Percentiles rank a stretch among this genome's conserved stretches.
Conservation (phyloP, 768 basidiomycete genomes). For the Harrya chromipes region DNA sequence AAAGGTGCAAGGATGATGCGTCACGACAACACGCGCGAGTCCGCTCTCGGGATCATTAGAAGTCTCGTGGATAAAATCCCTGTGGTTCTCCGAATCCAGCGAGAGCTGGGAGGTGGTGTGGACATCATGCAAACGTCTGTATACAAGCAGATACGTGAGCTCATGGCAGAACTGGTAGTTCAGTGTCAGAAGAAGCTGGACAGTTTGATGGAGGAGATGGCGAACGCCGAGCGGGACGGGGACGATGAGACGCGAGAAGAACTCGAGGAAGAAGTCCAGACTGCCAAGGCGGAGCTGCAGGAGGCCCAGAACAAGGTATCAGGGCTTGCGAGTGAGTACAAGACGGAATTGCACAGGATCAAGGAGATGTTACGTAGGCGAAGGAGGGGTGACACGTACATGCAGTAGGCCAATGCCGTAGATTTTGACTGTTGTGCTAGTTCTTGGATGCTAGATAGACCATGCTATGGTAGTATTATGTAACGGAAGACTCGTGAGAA, state of each 20-base stretch:
- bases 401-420: background rate
- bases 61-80: constrained; percentile 38
- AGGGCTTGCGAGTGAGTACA: constrained; percentile 26
- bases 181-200: constrained; percentile 45
- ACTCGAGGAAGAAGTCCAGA: constrained; percentile 37
- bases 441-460: too few species aligned
- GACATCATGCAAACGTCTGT: constrained; percentile 51
- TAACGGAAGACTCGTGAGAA: background rate
- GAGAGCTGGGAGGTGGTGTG: constrained; percentile 46
- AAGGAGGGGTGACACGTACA: constrained; percentile 1
- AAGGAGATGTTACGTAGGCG: constrained; percentile 23
- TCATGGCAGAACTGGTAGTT: constrained; percentile 44
- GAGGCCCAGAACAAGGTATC: constrained; percentile 23
- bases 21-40: constrained; percentile 41
- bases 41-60: constrained; percentile 44
- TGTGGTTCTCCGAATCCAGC: constrained; percentile 47
- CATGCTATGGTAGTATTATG: background rate
- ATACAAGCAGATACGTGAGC: constrained; percentile 48
- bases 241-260: constrained; percentile 47
- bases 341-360: constrained; percentile 24
- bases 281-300: constrained; percentile 19
- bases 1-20: constrained; percentile 44
- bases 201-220: constrained; percentile 43
- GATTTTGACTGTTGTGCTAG: too few species aligned
- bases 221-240: constrained; percentile 38